Base-by-base conservation (phyloP, 768 basidiomycete species). In the Mrakia hoshinonis region DNA sequence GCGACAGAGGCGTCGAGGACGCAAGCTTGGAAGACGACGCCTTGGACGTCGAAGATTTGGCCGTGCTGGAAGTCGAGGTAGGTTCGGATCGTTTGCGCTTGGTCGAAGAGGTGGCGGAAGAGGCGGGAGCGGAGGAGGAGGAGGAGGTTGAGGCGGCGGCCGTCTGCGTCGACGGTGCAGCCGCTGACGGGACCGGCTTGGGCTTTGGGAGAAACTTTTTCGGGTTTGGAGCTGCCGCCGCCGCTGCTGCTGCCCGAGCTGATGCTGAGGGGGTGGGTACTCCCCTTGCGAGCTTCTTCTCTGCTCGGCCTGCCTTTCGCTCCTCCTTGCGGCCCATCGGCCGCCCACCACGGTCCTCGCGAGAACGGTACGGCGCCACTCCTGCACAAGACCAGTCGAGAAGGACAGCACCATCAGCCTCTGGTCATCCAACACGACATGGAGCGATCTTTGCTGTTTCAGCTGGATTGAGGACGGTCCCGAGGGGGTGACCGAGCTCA, bases 1-100 rank as follows among this genome's bases (percentile, higher is more conserved):
- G 49, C 4, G 72, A 73, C 4, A 73, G 72, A 36, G 72, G 72
- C 2, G 72, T 73, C 26, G 66, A 64, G 39, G 67, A 18, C 15
- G 65, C 36, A 12, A 67, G 67, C 34, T 66, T 67, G 2, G 38
- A 26, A 24, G 18, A 22, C 12, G 34, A 39, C n/a, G 62, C 26
- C 24, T 48, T 66, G n/a, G 52, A 38, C 6, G 51, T n/a, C 0
- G n/a, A 54, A 4, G 51, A 24, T 22, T 36, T 34, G 52, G 67
- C 13, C n/a, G 18, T 55, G 7, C 43, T 15, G 43, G 43, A 43
- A 6, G 26, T 20, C 13, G 24, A 29, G 0, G 43, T 43, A 34
- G 67, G 51, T 13, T 31, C 43, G 18, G 43, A 39, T 68, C 67
- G 67, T 36, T 68, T 68, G 3, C 67, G 67, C 20, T 68, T 68